phyloP scores from a whole-genome alignment of 345 rosid genomes.

The Durio zibethinus region DNA sequence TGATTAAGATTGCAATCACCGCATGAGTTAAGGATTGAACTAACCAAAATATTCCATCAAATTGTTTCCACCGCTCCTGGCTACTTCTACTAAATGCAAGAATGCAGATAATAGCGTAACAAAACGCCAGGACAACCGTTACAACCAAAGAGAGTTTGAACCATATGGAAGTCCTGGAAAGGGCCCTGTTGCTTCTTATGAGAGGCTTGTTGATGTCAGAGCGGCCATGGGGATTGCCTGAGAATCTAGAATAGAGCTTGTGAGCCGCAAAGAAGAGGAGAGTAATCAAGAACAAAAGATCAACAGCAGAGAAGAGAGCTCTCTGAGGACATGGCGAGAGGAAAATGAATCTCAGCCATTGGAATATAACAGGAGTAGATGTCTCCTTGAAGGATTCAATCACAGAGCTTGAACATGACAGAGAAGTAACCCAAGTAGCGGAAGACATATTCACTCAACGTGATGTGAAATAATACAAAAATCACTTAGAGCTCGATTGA shows the following conservation, averaged over 20 bases:
- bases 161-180: slow-evolving; percentile 34
- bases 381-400: slow-evolving; percentile 29
- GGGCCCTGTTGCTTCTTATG: slow-evolving; percentile 30
- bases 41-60: slow-evolving; percentile 59
- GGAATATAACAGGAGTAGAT: slow-evolving; percentile 43
- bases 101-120: slow-evolving; percentile 45
- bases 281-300: slow-evolving; percentile 46
- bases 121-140: slow-evolving; percentile 43
- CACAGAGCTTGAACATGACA: slow-evolving; percentile 59
- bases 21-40: slow-evolving; percentile 70
- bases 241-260: slow-evolving; percentile 46
- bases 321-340: slow-evolving; percentile 87
- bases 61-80: slow-evolving; percentile 36
- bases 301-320: slow-evolving; percentile 49
- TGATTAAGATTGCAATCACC: slow-evolving; percentile 51
- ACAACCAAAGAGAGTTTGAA: slow-evolving; percentile 54
- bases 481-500: not conserved
- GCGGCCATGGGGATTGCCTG: slow-evolving; percentile 18
- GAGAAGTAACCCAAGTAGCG: slow-evolving; percentile 49
- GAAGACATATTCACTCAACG: slow-evolving; percentile 36
- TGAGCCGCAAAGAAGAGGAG: slow-evolving; percentile 45
- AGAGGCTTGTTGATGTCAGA: slow-evolving; percentile 61
- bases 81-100: slow-evolving; percentile 38
- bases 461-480: not conserved
- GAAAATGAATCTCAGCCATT: slow-evolving; percentile 69